Conservation (phyloP, 345 rosid species). For the Pseudoturritis turrita region DNA sequence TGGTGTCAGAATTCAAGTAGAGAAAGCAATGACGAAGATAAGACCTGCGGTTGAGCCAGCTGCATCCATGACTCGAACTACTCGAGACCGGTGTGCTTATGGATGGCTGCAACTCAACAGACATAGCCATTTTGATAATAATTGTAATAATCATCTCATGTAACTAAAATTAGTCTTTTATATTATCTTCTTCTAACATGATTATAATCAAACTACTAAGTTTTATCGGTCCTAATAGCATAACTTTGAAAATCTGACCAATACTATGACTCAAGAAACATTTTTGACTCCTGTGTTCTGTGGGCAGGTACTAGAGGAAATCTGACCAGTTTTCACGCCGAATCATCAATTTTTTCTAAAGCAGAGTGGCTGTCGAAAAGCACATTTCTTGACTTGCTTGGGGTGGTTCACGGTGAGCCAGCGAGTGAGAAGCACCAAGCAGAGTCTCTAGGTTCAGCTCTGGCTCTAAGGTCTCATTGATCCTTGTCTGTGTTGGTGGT, state of each 20-base stretch:
- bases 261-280: background rate
- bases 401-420: slow-evolving; percentile 11
- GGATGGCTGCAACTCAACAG: slow-evolving; percentile 73
- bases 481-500: slow-evolving; percentile 8
- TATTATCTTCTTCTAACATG: background rate
- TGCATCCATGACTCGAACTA: slow-evolving; percentile 40
- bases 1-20: slow-evolving; percentile 43
- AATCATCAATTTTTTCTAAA: background rate
- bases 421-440: slow-evolving; percentile 11
- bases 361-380: slow-evolving; percentile 17
- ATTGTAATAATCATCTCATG: slow-evolving; percentile 15
- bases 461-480: slow-evolving; percentile 10
- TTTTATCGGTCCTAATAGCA: slow-evolving; percentile 8
- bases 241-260: background rate
- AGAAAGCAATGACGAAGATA: slow-evolving; percentile 55
- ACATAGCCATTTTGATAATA: slow-evolving; percentile 26
- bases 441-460: slow-evolving; percentile 14
- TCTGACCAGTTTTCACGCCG: background rate
- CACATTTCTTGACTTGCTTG: slow-evolving; percentile 6
- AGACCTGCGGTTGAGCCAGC: slow-evolving; percentile 58
- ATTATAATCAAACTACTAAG: background rate
- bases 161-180: slow-evolving; percentile 1
- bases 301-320: background rate
- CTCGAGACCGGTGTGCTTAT: slow-evolving; percentile 70
- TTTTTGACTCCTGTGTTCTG: background rate